phyloP scores from a whole-genome alignment of 164 flowering plant species.

The Liquidambar formosana region DNA sequence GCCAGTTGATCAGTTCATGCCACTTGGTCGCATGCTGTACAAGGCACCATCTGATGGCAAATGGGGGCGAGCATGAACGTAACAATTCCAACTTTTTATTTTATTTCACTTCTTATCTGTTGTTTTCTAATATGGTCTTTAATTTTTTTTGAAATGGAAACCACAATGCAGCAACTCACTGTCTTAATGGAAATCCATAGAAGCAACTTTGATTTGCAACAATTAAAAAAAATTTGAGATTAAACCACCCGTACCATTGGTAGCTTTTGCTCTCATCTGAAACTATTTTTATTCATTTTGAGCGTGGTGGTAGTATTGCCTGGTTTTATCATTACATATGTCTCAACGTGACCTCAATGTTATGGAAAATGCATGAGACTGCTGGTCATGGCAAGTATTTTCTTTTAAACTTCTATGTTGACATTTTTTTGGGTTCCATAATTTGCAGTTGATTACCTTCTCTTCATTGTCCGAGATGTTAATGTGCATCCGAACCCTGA shows the following conservation, averaged over 20 bases:
- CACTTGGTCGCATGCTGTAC: slow-evolving; percentile 89
- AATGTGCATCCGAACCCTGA: slow-evolving; percentile 78
- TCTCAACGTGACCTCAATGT: no score
- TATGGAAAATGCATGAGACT: background rate
- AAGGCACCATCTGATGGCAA: slow-evolving; percentile 99
- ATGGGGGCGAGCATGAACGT: slow-evolving; percentile 99
- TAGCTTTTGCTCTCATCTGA: no score
- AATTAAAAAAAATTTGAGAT: no score
- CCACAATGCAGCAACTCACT: no score
- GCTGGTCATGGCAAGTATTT: background rate
- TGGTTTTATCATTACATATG: no score
- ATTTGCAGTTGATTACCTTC: slow-evolving; percentile 87
- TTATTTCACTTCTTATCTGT: background rate
- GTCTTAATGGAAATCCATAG: no score
- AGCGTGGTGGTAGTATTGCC: no score
- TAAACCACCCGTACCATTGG: no score
- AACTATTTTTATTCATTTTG: no score
- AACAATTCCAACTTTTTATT: slow-evolving; percentile 18
- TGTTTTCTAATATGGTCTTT: background rate
- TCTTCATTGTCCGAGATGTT: slow-evolving; percentile 88
- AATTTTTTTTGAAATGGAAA: background rate
- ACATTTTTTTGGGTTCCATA: background rate
- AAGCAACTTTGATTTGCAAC: no score
- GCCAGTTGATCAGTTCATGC: slow-evolving; percentile 81
- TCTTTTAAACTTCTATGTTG: background rate